phyloP scores from a whole-genome alignment of 1,284 basidiomycete genomes.

The Tilletia indica region DNA sequence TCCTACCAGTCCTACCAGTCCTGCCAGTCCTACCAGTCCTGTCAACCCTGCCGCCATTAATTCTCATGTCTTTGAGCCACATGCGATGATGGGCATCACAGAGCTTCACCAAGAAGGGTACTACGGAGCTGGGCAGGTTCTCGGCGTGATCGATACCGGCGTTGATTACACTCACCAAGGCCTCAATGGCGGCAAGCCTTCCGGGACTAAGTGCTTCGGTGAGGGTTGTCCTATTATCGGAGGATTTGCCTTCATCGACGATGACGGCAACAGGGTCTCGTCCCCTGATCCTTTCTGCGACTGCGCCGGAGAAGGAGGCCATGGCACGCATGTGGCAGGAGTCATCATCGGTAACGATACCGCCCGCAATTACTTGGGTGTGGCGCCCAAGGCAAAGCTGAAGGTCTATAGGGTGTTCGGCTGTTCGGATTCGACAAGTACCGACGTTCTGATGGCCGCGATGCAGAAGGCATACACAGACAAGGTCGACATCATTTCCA shows the following conservation, averaged over 20 bases:
- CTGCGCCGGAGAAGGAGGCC: conserved; percentile 44
- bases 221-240: conserved; percentile 33
- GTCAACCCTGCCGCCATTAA: too few relatives aligned
- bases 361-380: conserved; percentile 35
- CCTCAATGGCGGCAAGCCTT: conserved; percentile 60
- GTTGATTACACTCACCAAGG: conserved; percentile 66
- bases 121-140: conserved; percentile 61
- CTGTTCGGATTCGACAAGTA: conserved; percentile 52
- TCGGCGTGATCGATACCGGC: conserved; percentile 61
- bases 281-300: conserved; percentile 57
- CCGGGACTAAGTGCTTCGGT: conserved; percentile 37
- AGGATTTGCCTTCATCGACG: conserved; percentile 46
- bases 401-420: conserved; percentile 58
- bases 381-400: conserved; percentile 35
- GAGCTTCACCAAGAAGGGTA: too few relatives aligned
- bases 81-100: too few relatives aligned
- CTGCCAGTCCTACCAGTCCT: too few relatives aligned
- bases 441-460: conserved; percentile 56
- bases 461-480: conserved; percentile 43
- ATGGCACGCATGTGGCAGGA: conserved; percentile 66
- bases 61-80: too few relatives aligned
- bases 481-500: conserved; percentile 63
- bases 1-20: too few relatives aligned
- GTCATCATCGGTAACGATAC: conserved; percentile 66
- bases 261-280: conserved; percentile 53